A percentile compares a stretch with the other conserved stretches of the same genome.
These are phyloP conservation scores for Mycena filopes DNA, from an alignment of 768 basidiomycete species.

Conservation along the genomic window DNA sequence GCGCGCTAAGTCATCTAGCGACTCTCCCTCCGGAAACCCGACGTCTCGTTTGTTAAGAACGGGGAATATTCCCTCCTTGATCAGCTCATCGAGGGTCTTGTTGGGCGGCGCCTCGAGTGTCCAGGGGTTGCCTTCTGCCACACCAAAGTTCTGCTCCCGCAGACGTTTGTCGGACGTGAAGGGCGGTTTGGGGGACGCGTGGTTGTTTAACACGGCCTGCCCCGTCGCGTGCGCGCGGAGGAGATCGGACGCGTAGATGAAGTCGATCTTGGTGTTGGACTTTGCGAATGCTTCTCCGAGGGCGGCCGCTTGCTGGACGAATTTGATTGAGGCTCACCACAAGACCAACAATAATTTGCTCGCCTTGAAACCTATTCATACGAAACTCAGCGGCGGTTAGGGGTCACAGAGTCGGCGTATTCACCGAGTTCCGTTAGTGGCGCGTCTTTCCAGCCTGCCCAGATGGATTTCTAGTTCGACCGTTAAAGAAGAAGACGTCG, in stretches of 20 bases:
- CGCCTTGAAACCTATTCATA: conserved; percentile 30
- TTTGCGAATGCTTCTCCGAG: conserved; percentile 60
- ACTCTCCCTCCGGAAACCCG: conserved; percentile 77
- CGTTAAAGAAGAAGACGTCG: too few species aligned
- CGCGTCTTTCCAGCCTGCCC: conserved; percentile 85
- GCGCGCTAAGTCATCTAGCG: conserved; percentile 66
- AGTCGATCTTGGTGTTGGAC: conserved; percentile 56
- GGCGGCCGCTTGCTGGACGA: conserved; percentile 67
- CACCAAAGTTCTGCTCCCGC: conserved; percentile 78
- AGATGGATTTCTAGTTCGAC: conserved; percentile 43
- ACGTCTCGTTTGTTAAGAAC: conserved; percentile 56
- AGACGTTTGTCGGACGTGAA: conserved; percentile 65
- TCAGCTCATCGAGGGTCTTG: conserved; percentile 55
- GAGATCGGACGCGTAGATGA: conserved; percentile 76
- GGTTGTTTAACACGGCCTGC: conserved; percentile 60
- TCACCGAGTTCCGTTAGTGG: conserved; percentile 78
- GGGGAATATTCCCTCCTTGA: conserved; percentile 64
- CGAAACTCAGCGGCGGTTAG: neutral
- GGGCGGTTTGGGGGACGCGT: conserved; percentile 63
- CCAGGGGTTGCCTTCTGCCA: conserved; percentile 76
- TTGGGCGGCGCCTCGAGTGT: conserved; percentile 39
- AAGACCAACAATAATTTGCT: conserved; percentile 21
- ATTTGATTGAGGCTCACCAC: neutral
- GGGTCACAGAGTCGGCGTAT: conserved; percentile 25
- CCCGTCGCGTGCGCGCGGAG: conserved; percentile 74